These are phyloP conservation scores for Bimuria novae-zelandiae DNA, from an alignment of 2,329 filamentous ascomycete species.

Conservation along the genomic window DNA sequence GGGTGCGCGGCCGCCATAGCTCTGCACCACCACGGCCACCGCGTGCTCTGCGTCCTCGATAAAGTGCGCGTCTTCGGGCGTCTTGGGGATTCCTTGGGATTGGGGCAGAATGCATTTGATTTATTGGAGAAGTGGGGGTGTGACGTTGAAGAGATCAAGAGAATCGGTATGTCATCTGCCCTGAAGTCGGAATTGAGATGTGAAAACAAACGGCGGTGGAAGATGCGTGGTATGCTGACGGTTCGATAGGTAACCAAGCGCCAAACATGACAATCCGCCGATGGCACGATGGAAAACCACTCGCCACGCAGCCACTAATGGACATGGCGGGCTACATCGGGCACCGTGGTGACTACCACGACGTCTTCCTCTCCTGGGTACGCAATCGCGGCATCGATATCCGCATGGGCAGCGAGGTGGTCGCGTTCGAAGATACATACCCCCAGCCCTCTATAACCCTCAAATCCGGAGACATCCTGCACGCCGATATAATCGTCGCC, in stretches of 20 bases:
- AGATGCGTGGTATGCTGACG: too few relatives aligned
- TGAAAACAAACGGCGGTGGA: too few relatives aligned
- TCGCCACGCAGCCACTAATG: constrained; percentile 55
- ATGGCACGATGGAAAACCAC: constrained; percentile 54
- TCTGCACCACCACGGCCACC: constrained; percentile 52
- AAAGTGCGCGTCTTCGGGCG: constrained; percentile 51
- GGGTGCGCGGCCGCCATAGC: constrained; percentile 56
- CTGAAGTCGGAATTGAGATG: too few relatives aligned
- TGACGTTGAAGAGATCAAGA: constrained; percentile 42
- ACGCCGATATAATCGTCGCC: constrained; percentile 55
- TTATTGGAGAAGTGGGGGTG: constrained; percentile 54
- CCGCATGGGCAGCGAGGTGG: constrained; percentile 25
- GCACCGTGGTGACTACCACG: constrained; percentile 27
- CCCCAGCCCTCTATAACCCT: constrained; percentile 19
- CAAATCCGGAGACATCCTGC: constrained; percentile 27
- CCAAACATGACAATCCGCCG: constrained; percentile 55
- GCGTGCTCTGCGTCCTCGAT: constrained; percentile 51
- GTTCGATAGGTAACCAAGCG: constrained; percentile 54
- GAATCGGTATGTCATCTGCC: constrained; percentile 35
- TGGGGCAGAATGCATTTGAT: constrained; percentile 55
- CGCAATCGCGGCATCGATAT: constrained; percentile 16
- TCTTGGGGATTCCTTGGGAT: constrained; percentile 53
- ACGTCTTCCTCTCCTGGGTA: constrained; percentile 27
- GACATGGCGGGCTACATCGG: constrained; percentile 51
- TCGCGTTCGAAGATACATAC: constrained; percentile 20